phyloP scores from a whole-genome alignment of 2,329 filamentous ascomycete genomes.

The Cryphonectria radicalis region DNA sequence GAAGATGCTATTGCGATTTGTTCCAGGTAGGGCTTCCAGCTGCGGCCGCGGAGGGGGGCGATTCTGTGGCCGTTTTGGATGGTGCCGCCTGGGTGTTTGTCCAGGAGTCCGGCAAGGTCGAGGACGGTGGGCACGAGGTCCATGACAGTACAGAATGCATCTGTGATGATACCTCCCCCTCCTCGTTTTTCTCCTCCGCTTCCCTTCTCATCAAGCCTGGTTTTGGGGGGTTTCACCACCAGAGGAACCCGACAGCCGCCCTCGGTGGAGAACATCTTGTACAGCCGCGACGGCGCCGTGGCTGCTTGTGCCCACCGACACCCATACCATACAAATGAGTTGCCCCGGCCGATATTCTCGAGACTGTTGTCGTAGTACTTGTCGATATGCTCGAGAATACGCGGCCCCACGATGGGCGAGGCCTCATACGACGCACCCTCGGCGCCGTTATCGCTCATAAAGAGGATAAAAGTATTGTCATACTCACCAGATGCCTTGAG shows the following conservation, averaged over 20 bases:
- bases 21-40: constrained; percentile 39
- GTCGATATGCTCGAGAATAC: constrained; percentile 56
- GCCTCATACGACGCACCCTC: constrained; percentile 64
- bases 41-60: constrained; percentile 41
- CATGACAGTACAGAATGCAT: constrained; percentile 56
- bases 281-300: constrained; percentile 43
- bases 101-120: constrained; percentile 44
- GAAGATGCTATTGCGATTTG: constrained; percentile 28
- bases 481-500: constrained; percentile 53
- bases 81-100: constrained; percentile 7
- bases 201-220: neutral
- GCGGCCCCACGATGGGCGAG: constrained; percentile 58
- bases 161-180: constrained; percentile 42
- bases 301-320: constrained; percentile 55
- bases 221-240: constrained; percentile 35
- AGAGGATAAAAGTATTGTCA: constrained; percentile 58
- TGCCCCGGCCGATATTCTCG: constrained; percentile 59
- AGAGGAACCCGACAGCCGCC: constrained; percentile 58
- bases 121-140: constrained; percentile 54
- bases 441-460: constrained; percentile 48
- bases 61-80: constrained; percentile 39
- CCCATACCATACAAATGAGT: constrained; percentile 66
- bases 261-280: constrained; percentile 48
- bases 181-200: no score
- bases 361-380: constrained; percentile 58